Percentiles rank a stretch among this genome's conserved stretches.
Evolutionary conservation across 345 rosid genomes (phyloP).

Genomic region (Eucalyptus lansdowneana): DNA sequence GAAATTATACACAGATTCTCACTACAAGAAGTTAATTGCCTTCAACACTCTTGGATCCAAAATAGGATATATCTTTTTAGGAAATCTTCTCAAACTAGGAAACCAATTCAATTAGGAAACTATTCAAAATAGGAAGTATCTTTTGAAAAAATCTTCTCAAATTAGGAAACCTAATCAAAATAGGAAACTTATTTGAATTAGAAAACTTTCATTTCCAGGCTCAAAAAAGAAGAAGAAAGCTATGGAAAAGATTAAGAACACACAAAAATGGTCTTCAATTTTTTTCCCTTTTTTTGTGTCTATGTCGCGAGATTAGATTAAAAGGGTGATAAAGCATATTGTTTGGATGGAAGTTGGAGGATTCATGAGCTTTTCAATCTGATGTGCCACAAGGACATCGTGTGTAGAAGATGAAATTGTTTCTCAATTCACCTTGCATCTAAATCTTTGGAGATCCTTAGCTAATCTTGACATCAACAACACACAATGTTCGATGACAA

Average conservation of each 20-base stretch:
- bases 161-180: too few species aligned
- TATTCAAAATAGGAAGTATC: too few species aligned
- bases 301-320: background rate
- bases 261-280: background rate
- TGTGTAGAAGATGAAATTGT: background rate
- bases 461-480: background rate
- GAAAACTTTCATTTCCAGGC: too few species aligned
- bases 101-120: too few species aligned
- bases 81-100: too few species aligned
- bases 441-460: background rate
- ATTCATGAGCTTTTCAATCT: background rate
- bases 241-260: background rate
- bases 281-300: accelerated
- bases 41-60: too few species aligned
- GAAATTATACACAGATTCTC: too few species aligned
- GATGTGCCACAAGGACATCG: background rate
- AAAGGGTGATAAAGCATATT: background rate
- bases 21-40: too few species aligned
- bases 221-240: background rate
- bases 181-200: too few species aligned
- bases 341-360: background rate
- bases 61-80: too few species aligned
- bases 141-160: too few species aligned
- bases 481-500: background rate
- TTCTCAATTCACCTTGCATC: background rate